Evolutionary conservation across 768 basidiomycete species (phyloP), one percentile per base, ranked within the genome.

Genomic region (Nidularia pulvinata): DNA sequence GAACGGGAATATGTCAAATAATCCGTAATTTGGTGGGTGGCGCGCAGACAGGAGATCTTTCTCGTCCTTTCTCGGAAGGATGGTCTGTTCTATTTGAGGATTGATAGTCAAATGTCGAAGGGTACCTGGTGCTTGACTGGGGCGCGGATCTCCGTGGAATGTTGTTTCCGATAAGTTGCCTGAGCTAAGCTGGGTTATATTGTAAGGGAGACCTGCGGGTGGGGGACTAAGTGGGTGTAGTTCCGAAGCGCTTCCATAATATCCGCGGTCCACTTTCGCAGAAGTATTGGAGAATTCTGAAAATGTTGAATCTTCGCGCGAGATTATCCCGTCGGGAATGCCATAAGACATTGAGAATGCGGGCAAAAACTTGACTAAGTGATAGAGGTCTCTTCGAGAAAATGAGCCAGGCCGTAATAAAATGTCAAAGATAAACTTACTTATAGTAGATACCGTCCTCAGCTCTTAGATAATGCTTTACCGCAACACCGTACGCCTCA

Each of bases 351-450:
- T 65, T 1, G 79, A 76, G 58, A 86, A 87, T 9, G 81, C 71
- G 4, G 88, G 87, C n/a, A 91, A 76, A 64, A 83, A 88, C 63
- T 87, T 89, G 63, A 86, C 82, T 43, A 85, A 79, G 55, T 86
- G 79, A 67, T 85, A 88, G 11, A 89, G 69, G 63, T 89, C 85
- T 59, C 76, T 79, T 30, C 25, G 25, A 4, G 25, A 4, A 30
- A 30, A 30, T 30, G 25, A 30, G 25, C 25, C 25, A 30, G 25
- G 25, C 25, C 25, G 4, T 30, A 30, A 30, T 30, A 30, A 30
- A 30, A 30, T 3, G 25, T 3, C 25, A 30, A 30, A 30, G 25
- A 30, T 30, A 30, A 30, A 30, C 25, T 30, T 30, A 30, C 25
- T 30, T 30, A 4, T 30, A 30, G 25, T 30, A 30, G 25, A 30